These are phyloP conservation scores for Bremia lactucae DNA, from an alignment of 352 stramenopile genomes.

Conservation along the genomic window DNA sequence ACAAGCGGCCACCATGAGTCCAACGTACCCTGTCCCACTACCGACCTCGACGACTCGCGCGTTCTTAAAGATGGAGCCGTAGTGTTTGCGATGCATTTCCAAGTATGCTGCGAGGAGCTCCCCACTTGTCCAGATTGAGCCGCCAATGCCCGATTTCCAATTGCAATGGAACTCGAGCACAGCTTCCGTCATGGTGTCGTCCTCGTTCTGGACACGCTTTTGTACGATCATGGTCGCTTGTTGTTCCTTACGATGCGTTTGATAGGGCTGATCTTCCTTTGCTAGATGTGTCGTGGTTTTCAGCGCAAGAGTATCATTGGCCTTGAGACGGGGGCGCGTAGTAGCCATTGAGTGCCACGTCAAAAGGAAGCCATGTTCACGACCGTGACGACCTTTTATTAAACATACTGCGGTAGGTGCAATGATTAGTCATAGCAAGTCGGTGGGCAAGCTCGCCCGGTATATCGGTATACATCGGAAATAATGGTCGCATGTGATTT, in stretches of 20 bases:
- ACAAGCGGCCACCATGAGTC: constrained; percentile 48
- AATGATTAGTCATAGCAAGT: constrained; percentile 7
- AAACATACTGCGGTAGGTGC: neutral
- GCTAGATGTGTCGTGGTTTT: too few species aligned
- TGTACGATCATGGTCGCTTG: constrained; percentile 27
- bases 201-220: constrained; percentile 35
- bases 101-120: constrained; percentile 59
- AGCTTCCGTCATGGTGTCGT: constrained; percentile 12
- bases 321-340: too few species aligned
- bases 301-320: too few species aligned
- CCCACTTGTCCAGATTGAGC: constrained; percentile 75
- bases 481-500: too few species aligned
- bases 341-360: too few species aligned
- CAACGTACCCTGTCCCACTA: constrained; percentile 69
- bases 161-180: constrained; percentile 61
- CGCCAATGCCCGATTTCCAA: constrained; percentile 73
- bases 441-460: too few species aligned
- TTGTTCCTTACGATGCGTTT: constrained; percentile 4
- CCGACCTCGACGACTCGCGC: constrained; percentile 65
- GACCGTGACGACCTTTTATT: constrained; percentile 6
- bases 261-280: constrained; percentile 4
- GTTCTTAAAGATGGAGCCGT: constrained; percentile 42
- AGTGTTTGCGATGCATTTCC: constrained; percentile 34
- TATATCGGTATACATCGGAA: too few species aligned
- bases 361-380: neutral